Base-by-base conservation (phyloP, 208 protist species). In the Leishmania lainsoni region DNA sequence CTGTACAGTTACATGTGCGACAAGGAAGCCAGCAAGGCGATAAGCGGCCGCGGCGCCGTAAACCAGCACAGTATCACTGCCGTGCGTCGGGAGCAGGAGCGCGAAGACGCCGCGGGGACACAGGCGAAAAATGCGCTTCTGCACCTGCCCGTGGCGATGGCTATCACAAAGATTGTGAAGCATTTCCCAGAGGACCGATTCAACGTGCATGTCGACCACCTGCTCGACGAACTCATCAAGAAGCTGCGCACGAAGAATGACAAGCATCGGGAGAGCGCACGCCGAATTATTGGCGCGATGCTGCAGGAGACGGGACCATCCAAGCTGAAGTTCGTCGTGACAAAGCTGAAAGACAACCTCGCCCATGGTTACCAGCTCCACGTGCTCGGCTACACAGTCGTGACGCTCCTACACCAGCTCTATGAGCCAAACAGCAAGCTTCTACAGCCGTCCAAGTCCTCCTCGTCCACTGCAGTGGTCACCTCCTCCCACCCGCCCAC, bases 311-410 rank as follows among this genome's bases (percentile, higher is more conserved):
- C 89, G 2, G 95, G 95, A 3, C 93, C 95, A 9, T 86, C 88
- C 22, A 97, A 95, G 83, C 90, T 98, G 20, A 78, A 82, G 61
- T 93, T 92, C 81, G 91, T 98, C 63, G 86, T 98, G 66, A 90
- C 80, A 61, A 96, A 96, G 86, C 91, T 98, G 17, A 89, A 92
- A 82, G 93, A 95, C 86, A 91, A 96, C 78, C 79, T 98, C 54
- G 90, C 97, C 5, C 94, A 98, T 75, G 95, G 95, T 71, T 98
- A 98, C 83, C 95, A 98, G 86, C 87, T 98, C 35, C 95, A 98
- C 83, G 94, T 98, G 39, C 87, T 98, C 48, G 95, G 95, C 48
- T 98, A 97, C 87, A 98, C 95, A 48, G 86, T 98, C 54, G 95
- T 97, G 52, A 95, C 93, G 39, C 86, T 97, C 45, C 88, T 98